Conservation (phyloP, 129 eudicot species). For the Centaurea solstitialis region DNA sequence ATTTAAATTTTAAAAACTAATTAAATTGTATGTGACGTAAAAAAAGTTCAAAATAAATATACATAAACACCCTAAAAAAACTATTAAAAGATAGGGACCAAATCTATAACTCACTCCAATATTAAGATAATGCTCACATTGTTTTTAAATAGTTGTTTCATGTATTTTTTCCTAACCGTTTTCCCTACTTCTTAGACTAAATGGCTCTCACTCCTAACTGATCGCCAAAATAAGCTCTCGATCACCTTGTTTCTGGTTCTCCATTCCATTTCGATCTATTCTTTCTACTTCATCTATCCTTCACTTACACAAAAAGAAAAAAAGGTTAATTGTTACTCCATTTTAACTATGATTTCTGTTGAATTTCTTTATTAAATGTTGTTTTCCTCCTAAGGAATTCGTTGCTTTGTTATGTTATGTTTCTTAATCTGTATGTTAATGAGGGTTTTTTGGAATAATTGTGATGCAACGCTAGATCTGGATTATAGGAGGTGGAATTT, state of each 20-base stretch:
- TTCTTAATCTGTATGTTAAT: background rate
- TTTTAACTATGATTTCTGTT: background rate
- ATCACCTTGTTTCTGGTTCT: conserved; percentile 1
- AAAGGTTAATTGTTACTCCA: conserved; percentile 1
- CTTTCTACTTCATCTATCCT: background rate
- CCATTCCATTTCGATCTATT: conserved; percentile 3
- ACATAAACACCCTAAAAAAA: too few species aligned
- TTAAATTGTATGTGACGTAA: too few species aligned
- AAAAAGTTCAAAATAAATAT: too few species aligned
- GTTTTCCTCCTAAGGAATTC: too few species aligned
- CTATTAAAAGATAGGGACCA: too few species aligned
- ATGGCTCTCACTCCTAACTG: background rate
- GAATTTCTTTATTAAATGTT: background rate
- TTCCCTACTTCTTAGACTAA: background rate
- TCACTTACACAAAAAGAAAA: background rate
- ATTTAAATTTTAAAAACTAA: too few species aligned
- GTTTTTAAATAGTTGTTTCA: too few species aligned
- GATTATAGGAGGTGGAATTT: background rate
- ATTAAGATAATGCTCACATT: too few species aligned
- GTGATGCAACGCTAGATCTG: background rate
- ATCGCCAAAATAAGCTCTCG: conserved; percentile 1
- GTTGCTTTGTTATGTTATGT: too few species aligned
- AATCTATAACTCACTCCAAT: too few species aligned
- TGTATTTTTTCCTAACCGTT: background rate
- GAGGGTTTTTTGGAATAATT: background rate